Percentiles rank a stretch among this genome's conserved stretches.
These are phyloP conservation scores for Mycena epipterygia DNA, from an alignment of 768 basidiomycete genomes.

Conservation along the genomic window DNA sequence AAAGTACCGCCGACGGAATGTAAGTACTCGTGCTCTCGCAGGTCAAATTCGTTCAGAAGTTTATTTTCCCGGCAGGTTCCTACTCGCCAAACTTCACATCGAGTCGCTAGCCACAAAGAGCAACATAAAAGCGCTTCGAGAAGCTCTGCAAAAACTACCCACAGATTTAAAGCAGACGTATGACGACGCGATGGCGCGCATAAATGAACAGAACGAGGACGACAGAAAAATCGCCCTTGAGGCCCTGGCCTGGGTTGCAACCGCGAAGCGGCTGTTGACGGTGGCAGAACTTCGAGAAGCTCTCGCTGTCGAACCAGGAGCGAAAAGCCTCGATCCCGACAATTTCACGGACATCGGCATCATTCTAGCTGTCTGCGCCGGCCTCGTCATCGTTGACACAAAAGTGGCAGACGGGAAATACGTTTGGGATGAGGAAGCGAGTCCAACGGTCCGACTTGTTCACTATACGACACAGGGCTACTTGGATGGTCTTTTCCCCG, in stretches of 20 bases:
- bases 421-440: too few species aligned
- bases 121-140: background rate
- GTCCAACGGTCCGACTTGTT: background rate
- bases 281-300: slow-evolving; percentile 2
- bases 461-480: background rate
- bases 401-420: too few species aligned
- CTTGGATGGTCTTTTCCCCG: background rate
- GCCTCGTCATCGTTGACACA: background rate
- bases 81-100: background rate
- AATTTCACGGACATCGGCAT: background rate
- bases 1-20: background rate
- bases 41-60: background rate
- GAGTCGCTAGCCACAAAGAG: background rate
- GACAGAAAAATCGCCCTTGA: background rate
- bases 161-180: background rate
- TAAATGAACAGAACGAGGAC: background rate
- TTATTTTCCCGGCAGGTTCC: background rate
- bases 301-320: background rate
- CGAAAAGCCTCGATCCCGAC: background rate
- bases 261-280: background rate
- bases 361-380: background rate
- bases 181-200: background rate
- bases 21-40: background rate
- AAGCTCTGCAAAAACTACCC: background rate
- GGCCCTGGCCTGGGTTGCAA: background rate